A percentile compares a stretch with the other conserved stretches of the same genome.
Conservation (phyloP, 2,329 filamentous ascomycete species). For the Mycosphaerella arachidis region DNA sequence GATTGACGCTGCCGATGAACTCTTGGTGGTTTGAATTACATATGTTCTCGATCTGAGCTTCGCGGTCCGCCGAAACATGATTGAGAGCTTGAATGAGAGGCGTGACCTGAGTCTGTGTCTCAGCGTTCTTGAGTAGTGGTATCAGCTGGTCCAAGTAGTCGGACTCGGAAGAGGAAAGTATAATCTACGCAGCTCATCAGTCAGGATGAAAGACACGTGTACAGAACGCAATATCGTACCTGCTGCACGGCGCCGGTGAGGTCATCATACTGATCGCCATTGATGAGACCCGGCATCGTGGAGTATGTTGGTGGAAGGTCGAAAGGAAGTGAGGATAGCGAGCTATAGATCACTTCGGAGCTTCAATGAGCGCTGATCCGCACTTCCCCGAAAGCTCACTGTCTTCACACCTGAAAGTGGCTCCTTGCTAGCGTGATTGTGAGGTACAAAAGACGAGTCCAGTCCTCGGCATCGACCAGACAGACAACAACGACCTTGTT, state of each 20-base stretch:
- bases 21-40: constrained; percentile 96
- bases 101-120: constrained; percentile 61
- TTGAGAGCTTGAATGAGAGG: constrained; percentile 71
- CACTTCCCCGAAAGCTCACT: background rate
- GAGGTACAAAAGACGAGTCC: background rate
- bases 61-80: constrained; percentile 78
- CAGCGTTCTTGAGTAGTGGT: constrained; percentile 86
- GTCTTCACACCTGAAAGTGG: background rate
- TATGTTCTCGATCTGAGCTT: constrained; percentile 87
- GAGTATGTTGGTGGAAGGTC: background rate
- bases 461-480: background rate
- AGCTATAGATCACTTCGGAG: background rate
- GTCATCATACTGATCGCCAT: constrained; percentile 43
- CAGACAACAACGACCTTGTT: background rate
- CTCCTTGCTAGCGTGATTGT: background rate
- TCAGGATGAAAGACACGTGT: background rate
- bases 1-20: constrained; percentile 88
- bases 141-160: constrained; percentile 97
- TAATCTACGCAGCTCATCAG: constrained; percentile 59
- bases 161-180: constrained; percentile 81
- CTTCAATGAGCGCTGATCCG: background rate
- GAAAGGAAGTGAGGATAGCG: background rate
- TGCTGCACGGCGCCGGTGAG: constrained; percentile 47
- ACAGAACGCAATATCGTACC: constrained; percentile 31
- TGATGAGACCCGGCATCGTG: constrained; percentile 36